Conservation (phyloP, 2,329 filamentous ascomycete species). For the Elsinoe perseae region DNA sequence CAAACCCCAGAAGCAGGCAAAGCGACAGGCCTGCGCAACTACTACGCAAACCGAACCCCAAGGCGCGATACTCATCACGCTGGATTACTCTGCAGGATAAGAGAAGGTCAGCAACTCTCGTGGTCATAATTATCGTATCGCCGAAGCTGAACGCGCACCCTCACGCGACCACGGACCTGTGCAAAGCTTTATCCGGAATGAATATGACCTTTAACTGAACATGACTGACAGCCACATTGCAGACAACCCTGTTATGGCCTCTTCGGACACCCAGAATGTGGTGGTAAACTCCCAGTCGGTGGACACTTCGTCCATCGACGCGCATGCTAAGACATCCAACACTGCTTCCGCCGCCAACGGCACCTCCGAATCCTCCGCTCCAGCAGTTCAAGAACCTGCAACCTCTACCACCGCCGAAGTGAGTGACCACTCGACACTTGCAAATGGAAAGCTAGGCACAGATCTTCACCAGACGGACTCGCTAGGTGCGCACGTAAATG, state of each 20-base stretch:
- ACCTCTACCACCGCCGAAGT: conserved; percentile 35
- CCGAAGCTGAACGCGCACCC: background rate
- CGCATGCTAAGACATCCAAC: conserved; percentile 50
- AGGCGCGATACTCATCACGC: conserved; percentile 10
- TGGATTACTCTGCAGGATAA: conserved; percentile 7
- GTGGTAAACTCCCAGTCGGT: conserved; percentile 63
- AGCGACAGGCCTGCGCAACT: conserved; percentile 14
- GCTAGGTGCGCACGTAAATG: conserved; percentile 10
- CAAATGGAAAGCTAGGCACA: conserved; percentile 6
- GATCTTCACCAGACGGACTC: conserved; percentile 9
- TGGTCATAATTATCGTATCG: background rate
- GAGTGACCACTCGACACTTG: conserved; percentile 24
- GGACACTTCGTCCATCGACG: conserved; percentile 56
- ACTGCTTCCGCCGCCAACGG: conserved; percentile 48
- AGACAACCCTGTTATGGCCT: conserved; percentile 59
- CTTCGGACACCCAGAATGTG: conserved; percentile 63
- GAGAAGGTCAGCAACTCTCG: conserved; percentile 7
- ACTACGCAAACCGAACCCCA: conserved; percentile 11
- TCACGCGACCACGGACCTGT: conserved; percentile 34
- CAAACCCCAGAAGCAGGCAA: conserved; percentile 2
- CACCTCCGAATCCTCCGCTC: conserved; percentile 31
- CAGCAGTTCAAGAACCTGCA: conserved; percentile 31
- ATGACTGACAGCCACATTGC: background rate
- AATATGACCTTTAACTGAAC: background rate
- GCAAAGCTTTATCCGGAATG: conserved; percentile 17